Evolutionary conservation across 2,329 filamentous ascomycete genomes (phyloP).

Genomic region (Fusarium guadeloupense): DNA sequence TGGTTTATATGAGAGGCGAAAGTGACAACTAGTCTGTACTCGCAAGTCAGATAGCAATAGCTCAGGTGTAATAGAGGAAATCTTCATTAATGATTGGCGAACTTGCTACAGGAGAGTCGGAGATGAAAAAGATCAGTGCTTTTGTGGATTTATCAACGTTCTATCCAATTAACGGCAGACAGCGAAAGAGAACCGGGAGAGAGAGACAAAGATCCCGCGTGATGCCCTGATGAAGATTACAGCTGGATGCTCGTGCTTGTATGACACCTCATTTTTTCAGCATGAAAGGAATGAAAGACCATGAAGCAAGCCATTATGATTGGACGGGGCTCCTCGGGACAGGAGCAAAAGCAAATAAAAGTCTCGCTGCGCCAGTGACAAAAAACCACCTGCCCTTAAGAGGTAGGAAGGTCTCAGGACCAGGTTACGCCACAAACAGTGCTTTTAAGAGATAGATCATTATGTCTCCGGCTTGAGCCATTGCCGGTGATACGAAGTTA

Average conservation of each 20-base stretch:
- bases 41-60: no score
- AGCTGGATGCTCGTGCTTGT: not conserved
- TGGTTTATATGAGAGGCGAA: no score
- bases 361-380: not conserved
- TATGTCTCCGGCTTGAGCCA: not conserved
- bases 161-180: slow-evolving; percentile 2
- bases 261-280: not conserved
- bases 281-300: not conserved
- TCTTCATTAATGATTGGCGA: no score
- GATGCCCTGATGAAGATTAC: not conserved
- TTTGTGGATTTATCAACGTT: no score
- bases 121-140: no score
- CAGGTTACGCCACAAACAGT: not conserved
- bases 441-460: not conserved
- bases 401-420: not conserved
- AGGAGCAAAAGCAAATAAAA: slow-evolving; percentile 2
- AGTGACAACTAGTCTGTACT: no score
- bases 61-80: no score
- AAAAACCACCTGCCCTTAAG: not conserved
- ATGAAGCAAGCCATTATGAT: not conserved
- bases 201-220: no score
- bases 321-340: not conserved
- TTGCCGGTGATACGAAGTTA: not conserved
- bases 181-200: not conserved
- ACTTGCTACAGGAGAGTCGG: no score